Evolutionary conservation across 2,329 filamentous ascomycete genomes (phyloP), one percentile per base, ranked within the genome.

Genomic region (Colletotrichum neosansevieriae): DNA sequence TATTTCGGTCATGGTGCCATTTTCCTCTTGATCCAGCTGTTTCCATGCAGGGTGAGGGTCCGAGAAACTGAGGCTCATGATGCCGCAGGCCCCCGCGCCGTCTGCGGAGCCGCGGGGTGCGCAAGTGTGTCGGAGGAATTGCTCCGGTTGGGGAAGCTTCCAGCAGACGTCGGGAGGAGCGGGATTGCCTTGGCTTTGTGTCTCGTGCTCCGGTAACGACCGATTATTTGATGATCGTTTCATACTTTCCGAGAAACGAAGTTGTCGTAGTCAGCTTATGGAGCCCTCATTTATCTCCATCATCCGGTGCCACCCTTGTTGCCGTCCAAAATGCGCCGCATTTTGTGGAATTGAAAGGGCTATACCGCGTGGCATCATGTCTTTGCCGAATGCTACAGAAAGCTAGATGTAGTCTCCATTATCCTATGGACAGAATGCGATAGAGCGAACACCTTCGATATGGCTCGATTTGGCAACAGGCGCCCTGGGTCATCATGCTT

Each of bases 11-110:
- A 49, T 54, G n/a, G 29, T 34, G 21, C 42, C 58, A 21, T n/a
- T 15, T 38, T 42, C 15, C 10, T 2, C 2, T n/a, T 34, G 15
- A 15, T 4, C 58, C 34, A 61, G 34, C 21, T 3, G 15, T 15
- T 53, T 34, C 10, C 36, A 21, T 32, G 9, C 12, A 45, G 32
- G 10, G 47, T 54, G 60, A 67, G 53, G 59, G 60, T 40, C 60
- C 64, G 60, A 53, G 42, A 19, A 10, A 36, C 3, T 42, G 19
- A 36, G 21, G 15, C 51, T 58, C 59, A 45, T 32, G 64, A 67
- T 67, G 64, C 64, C 64, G 64, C 13, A 34, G 19, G 36, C 13
- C 51, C 38, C 59, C 59, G 19, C 64, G 17, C 64, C 64, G 64
- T 0, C 10, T 21, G 53, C 53, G 64, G 59, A 45, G 59, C 45